Conservation (phyloP, 192 early-diverging fungal species). For the Mortierella alpina region DNA sequence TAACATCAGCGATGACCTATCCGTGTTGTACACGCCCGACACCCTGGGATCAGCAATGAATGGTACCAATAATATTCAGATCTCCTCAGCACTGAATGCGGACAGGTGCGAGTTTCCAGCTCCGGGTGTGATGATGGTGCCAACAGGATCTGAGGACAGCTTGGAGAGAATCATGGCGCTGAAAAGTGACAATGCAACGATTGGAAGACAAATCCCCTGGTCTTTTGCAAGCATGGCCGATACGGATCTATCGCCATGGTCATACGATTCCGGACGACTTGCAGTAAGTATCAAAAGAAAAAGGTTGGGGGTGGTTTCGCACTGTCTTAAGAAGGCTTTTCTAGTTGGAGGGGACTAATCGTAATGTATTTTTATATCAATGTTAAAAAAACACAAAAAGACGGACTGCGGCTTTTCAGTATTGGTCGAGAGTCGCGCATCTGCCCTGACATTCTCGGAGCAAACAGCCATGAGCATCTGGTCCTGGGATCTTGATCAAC, state of each 20-base stretch:
- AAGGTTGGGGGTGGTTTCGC: background rate
- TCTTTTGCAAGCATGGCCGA: conserved; percentile 44
- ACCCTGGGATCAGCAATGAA: conserved; percentile 29
- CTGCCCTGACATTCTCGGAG: conserved; percentile 22
- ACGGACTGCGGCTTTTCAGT: conserved; percentile 32
- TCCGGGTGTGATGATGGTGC: conserved; percentile 34
- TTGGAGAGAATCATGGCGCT: background rate
- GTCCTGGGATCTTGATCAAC: conserved; percentile 51
- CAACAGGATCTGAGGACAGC: conserved; percentile 23
- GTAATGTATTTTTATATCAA: background rate
- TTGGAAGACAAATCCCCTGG: conserved; percentile 16
- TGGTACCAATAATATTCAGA: conserved; percentile 22
- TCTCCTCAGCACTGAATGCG: conserved; percentile 7
- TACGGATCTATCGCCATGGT: conserved; percentile 22
- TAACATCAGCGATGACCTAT: conserved; percentile 41
- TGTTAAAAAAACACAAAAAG: conserved; percentile 9
- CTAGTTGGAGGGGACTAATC: background rate
- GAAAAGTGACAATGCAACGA: background rate
- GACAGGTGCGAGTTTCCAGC: conserved; percentile 15
- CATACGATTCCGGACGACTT: conserved; percentile 12
- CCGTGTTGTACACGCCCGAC: conserved; percentile 11
- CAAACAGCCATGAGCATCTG: conserved; percentile 46
- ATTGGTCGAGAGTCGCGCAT: conserved; percentile 1
- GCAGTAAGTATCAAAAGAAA: conserved; percentile 29
- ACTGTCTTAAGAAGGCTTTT: too few species aligned